These are phyloP conservation scores for Fusarium cyanostomum DNA, from an alignment of 2,329 filamentous ascomycete genomes.

Conservation along the genomic window DNA sequence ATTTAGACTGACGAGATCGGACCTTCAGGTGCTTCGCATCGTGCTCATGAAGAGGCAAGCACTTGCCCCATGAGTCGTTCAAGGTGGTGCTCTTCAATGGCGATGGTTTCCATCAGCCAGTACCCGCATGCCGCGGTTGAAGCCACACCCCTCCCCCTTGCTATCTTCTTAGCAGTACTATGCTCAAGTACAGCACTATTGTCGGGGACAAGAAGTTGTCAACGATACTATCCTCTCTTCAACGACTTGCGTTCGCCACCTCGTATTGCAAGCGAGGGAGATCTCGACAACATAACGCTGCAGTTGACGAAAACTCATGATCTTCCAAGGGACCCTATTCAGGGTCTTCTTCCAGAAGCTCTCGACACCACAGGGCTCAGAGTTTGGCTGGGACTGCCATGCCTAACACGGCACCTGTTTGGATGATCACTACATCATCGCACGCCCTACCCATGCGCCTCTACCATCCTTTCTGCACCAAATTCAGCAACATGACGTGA, in stretches of 20 bases:
- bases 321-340: slow-evolving; percentile 16
- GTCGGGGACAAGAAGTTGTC: slow-evolving; percentile 1
- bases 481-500: slow-evolving; percentile 2
- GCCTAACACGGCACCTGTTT: slow-evolving; percentile 28
- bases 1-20: background rate
- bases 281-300: background rate
- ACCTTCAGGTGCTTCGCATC: background rate
- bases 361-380: slow-evolving; percentile 28
- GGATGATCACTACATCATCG: slow-evolving; percentile 40
- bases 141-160: slow-evolving; percentile 14
- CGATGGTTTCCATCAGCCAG: background rate
- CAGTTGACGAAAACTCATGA: background rate
- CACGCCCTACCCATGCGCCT: slow-evolving; percentile 35
- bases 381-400: slow-evolving; percentile 29
- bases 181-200: slow-evolving; percentile 3
- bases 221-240: background rate
- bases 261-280: slow-evolving; percentile 10
- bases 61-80: background rate
- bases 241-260: background rate
- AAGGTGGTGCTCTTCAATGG: background rate
- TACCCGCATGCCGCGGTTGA: background rate
- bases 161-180: background rate
- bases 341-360: slow-evolving; percentile 35
- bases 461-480: slow-evolving; percentile 20
- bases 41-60: background rate